Conservation (phyloP, 2,329 filamentous ascomycete species). For the Zelopaecilomyces penicillatus region DNA sequence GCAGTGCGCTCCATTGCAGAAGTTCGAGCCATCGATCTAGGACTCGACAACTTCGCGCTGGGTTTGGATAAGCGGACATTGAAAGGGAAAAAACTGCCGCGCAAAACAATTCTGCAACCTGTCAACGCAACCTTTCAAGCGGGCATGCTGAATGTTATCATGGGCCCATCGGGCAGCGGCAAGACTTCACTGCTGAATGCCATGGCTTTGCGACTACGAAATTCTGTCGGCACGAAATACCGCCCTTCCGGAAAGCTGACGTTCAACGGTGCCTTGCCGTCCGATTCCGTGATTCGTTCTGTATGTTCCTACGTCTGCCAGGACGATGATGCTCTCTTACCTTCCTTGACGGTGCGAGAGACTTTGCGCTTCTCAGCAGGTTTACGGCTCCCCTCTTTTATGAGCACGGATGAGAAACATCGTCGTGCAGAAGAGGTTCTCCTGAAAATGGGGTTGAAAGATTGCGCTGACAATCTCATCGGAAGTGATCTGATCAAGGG, state of each 20-base stretch:
- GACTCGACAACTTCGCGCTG: conserved; percentile 55
- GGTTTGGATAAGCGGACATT: conserved; percentile 53
- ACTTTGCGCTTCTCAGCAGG: conserved; percentile 64
- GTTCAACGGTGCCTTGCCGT: conserved; percentile 63
- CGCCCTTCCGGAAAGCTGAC: conserved; percentile 51
- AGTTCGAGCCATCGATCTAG: conserved; percentile 55
- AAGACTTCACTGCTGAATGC: conserved; percentile 69
- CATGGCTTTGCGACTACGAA: conserved; percentile 60
- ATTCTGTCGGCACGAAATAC: conserved; percentile 55
- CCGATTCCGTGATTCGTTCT: conserved; percentile 59
- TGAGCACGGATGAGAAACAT: conserved; percentile 59
- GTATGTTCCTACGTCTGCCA: conserved; percentile 72
- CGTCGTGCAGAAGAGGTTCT: conserved; percentile 62
- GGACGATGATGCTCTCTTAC: conserved; percentile 66
- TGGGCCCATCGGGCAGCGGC: conserved; percentile 70
- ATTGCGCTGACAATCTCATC: conserved; percentile 67
- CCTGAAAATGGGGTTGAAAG: conserved; percentile 67
- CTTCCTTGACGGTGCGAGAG: conserved; percentile 67
- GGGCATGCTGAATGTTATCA: conserved; percentile 65
- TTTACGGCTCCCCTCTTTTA: conserved; percentile 60
- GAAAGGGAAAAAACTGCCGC: conserved; percentile 41
- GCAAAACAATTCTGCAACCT: conserved; percentile 56
- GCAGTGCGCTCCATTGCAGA: conserved; percentile 40
- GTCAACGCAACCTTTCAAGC: conserved; percentile 59
- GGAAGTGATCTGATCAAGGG: conserved; percentile 67